phyloP scores from a whole-genome alignment of 2,329 filamentous ascomycete species.

The Alternaria tenuissima region DNA sequence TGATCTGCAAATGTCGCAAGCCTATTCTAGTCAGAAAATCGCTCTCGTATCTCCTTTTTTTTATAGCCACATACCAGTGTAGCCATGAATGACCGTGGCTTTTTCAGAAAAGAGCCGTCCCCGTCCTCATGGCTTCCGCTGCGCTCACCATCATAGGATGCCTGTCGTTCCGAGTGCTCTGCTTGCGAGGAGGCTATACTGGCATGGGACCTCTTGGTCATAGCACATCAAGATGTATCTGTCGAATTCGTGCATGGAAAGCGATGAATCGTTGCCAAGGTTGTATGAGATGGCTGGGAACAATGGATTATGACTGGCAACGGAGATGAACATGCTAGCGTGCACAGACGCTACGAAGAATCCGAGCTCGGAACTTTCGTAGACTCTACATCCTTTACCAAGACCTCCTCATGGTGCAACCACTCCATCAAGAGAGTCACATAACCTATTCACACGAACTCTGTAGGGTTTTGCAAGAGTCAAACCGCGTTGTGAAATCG shows the following conservation, averaged over 20 bases:
- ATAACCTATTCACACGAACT: background rate
- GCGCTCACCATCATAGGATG: slow-evolving; percentile 32
- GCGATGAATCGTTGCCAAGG: background rate
- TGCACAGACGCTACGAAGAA: slow-evolving; percentile 11
- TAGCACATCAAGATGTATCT: slow-evolving; percentile 34
- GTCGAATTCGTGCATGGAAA: slow-evolving; percentile 12
- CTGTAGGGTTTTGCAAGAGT: background rate
- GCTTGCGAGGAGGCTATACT: slow-evolving; percentile 30
- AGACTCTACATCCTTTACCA: background rate
- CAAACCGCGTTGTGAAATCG: background rate
- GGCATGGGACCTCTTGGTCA: slow-evolving; percentile 47
- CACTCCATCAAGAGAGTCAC: background rate
- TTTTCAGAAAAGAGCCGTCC: slow-evolving; percentile 42
- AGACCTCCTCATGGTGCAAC: background rate
- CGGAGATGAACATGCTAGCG: slow-evolving; percentile 10
- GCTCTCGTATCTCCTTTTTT: background rate
- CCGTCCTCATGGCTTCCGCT: slow-evolving; percentile 34
- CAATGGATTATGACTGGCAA: background rate
- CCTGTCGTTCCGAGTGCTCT: slow-evolving; percentile 23
- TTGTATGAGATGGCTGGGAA: slow-evolving; percentile 7
- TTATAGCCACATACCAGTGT: slow-evolving; percentile 29
- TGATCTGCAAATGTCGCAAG: slow-evolving; percentile 62
- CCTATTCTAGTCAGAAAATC: slow-evolving; percentile 42
- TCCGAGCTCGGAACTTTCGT: background rate
- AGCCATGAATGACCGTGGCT: slow-evolving; percentile 48